phyloP scores from a whole-genome alignment of 2,329 filamentous ascomycete genomes.

The Trichoderma oligosporum region DNA sequence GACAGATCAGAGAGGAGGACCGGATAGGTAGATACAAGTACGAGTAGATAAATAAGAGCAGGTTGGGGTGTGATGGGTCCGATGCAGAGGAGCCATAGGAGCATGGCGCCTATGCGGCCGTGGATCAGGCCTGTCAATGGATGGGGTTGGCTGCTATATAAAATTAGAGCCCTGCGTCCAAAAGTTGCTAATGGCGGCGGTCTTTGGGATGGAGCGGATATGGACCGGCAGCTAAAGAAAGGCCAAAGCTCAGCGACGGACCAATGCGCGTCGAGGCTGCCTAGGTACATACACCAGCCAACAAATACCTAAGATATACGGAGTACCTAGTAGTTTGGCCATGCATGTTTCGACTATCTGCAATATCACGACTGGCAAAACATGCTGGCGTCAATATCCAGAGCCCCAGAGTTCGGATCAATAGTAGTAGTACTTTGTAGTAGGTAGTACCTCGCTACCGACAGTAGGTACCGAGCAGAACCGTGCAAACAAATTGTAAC shows the following conservation, averaged over 20 bases:
- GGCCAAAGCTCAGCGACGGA: neutral
- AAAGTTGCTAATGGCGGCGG: conserved; percentile 14
- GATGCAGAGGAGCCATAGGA: conserved; percentile 35
- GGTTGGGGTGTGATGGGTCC: conserved; percentile 29
- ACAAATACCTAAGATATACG: conserved; percentile 6
- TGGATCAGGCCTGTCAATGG: conserved; percentile 42
- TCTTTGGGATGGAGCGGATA: conserved; percentile 16
- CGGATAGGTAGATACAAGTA: conserved; percentile 3
- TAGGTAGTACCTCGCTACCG: conserved; percentile 15
- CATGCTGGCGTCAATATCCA: neutral
- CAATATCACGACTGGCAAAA: conserved; percentile 13
- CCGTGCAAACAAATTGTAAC: neutral
- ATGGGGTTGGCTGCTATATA: conserved; percentile 38
- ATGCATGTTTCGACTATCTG: conserved; percentile 13
- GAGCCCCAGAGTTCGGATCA: neutral
- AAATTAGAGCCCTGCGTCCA: conserved; percentile 39
- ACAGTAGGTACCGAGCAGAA: conserved; percentile 4
- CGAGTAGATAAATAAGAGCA: conserved; percentile 17
- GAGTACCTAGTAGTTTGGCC: no score
- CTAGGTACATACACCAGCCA: conserved; percentile 4
- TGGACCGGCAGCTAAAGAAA: conserved; percentile 18
- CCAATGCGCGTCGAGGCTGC: conserved; percentile 12
- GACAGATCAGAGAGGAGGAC: conserved; percentile 8
- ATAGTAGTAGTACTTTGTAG: neutral
- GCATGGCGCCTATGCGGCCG: conserved; percentile 42